Conservation (phyloP, 208 protist genomes). For the Trypanosoma boissoni region DNA sequence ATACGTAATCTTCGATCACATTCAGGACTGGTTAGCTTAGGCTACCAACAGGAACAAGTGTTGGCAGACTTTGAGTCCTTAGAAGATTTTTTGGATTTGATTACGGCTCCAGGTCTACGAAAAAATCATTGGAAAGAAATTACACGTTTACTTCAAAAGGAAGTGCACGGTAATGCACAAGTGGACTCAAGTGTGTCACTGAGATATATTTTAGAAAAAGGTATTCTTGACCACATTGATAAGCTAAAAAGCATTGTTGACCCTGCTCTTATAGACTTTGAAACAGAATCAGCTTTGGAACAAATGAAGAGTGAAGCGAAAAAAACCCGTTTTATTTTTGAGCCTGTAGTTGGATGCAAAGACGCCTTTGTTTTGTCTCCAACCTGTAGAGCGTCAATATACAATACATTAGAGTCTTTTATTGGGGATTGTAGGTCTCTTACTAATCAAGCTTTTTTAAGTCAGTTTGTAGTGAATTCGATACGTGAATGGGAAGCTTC, state of each 20-base stretch:
- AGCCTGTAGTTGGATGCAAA: constrained; percentile 16
- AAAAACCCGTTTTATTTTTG: constrained; percentile 64
- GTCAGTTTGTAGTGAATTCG: constrained; percentile 46
- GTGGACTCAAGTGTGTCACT: constrained; percentile 59
- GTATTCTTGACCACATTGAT: constrained; percentile 48
- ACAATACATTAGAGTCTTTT: constrained; percentile 53
- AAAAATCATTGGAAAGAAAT: constrained; percentile 91
- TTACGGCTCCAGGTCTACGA: constrained; percentile 74
- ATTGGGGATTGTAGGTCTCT: constrained; percentile 44
- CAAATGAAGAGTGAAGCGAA: constrained; percentile 86
- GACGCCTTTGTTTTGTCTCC: constrained; percentile 23
- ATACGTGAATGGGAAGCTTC: constrained; percentile 72
- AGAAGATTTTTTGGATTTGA: constrained; percentile 55
- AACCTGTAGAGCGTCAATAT: constrained; percentile 30
- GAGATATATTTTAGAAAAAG: constrained; percentile 59
- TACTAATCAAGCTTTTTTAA: constrained; percentile 46
- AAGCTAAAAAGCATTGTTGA: constrained; percentile 59
- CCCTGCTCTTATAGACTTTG: constrained; percentile 72
- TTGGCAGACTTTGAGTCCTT: constrained; percentile 77
- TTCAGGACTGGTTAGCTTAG: constrained; percentile 62
- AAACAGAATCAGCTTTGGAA: constrained; percentile 71
- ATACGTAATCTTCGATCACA: constrained; percentile 68
- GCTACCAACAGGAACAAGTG: constrained; percentile 74
- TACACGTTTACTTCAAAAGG: constrained; percentile 44
- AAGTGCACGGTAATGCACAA: constrained; percentile 42